These are phyloP conservation scores for Leccinellum rugosiceps DNA, from an alignment of 768 basidiomycete genomes.

Conservation along the genomic window DNA sequence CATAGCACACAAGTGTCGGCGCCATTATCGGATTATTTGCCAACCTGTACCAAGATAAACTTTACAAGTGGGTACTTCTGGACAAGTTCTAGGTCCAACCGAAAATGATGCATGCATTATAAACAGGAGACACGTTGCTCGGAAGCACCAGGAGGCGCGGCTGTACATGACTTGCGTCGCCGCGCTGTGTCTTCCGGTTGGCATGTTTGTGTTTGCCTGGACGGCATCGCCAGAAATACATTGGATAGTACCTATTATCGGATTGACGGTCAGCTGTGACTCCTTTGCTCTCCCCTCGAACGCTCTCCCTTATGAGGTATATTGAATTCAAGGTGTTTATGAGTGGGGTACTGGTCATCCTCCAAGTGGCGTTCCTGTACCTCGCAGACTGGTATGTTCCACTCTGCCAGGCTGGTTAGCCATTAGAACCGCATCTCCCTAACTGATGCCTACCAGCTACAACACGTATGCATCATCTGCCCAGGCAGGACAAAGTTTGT, in stretches of 20 bases:
- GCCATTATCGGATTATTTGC: conserved; percentile 41
- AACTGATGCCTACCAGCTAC: conserved; percentile 28
- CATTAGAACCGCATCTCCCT: neutral
- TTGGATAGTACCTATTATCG: conserved; percentile 48
- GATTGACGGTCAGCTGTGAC: conserved; percentile 17
- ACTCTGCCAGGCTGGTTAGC: no score
- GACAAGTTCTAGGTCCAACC: conserved; percentile 9
- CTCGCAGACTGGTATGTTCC: conserved; percentile 47
- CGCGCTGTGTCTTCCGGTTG: conserved; percentile 49
- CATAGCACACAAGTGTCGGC: conserved; percentile 43
- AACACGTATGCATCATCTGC: conserved; percentile 51
- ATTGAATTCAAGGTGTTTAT: conserved; percentile 43
- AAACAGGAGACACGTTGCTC: conserved; percentile 17
- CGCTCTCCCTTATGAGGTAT: neutral
- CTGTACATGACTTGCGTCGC: conserved; percentile 55
- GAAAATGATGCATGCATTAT: conserved; percentile 15
- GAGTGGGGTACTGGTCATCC: conserved; percentile 38
- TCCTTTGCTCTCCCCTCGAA: neutral
- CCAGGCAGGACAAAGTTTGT: conserved; percentile 49
- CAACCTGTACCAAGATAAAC: conserved; percentile 46
- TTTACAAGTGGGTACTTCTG: conserved; percentile 39
- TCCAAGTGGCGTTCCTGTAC: conserved; percentile 45
- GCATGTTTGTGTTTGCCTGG: conserved; percentile 73
- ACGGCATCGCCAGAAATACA: conserved; percentile 51
- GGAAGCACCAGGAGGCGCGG: conserved; percentile 51